phyloP scores from a whole-genome alignment of 148 eudicot species.

The Limonium bicolor region DNA sequence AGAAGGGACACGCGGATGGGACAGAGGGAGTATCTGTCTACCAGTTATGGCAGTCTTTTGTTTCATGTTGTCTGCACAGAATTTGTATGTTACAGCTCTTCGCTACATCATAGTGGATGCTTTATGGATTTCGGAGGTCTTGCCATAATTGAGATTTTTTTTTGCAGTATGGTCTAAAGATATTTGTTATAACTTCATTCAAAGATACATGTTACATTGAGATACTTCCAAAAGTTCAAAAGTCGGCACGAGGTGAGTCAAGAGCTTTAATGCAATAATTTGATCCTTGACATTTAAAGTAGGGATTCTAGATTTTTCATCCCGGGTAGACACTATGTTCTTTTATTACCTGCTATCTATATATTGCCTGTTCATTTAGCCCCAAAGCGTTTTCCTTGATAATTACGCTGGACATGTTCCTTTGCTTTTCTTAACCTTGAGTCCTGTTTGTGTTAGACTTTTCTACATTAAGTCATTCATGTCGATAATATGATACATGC shows the following conservation, averaged over 20 bases:
- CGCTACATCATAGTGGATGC: too few relatives aligned
- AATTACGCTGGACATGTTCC: background rate
- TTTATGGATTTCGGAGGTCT: too few relatives aligned
- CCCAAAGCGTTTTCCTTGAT: background rate
- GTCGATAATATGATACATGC: too few relatives aligned
- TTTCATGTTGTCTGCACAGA: too few relatives aligned
- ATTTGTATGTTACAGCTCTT: too few relatives aligned
- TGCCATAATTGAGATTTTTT: too few relatives aligned
- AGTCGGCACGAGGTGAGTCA: slow-evolving; percentile 56
- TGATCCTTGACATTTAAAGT: background rate
- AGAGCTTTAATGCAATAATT: too few relatives aligned
- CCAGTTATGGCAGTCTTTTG: too few relatives aligned
- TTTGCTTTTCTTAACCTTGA: background rate
- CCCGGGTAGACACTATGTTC: background rate
- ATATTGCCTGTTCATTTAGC: background rate
- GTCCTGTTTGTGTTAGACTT: too few relatives aligned
- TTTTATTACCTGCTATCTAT: background rate
- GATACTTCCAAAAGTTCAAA: slow-evolving; percentile 64
- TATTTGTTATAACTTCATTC: slow-evolving; percentile 71
- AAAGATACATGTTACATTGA: slow-evolving; percentile 83
- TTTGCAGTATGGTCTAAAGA: slow-evolving; percentile 79
- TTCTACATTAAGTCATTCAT: too few relatives aligned
- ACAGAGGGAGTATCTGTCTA: too few relatives aligned
- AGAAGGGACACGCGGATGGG: too few relatives aligned
- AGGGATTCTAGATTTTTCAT: background rate